phyloP scores from a whole-genome alignment of 2,329 filamentous ascomycete genomes.

The Hymenoscyphus linearis region DNA sequence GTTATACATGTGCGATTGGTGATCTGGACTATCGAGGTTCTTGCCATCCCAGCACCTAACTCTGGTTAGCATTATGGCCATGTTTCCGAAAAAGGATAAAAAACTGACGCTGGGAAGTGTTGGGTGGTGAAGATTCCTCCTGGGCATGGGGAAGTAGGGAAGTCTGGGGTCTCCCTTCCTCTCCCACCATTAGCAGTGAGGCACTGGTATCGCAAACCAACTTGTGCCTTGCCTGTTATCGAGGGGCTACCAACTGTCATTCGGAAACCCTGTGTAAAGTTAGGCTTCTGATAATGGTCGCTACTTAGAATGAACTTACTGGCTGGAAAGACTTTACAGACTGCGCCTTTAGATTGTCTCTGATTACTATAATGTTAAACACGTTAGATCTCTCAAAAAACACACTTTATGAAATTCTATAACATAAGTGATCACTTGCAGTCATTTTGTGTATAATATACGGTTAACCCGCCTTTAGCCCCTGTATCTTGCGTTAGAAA shows the following conservation, averaged over 20 bases:
- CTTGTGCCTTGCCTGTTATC: constrained; percentile 3
- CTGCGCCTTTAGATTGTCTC: constrained; percentile 13
- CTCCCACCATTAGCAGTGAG: constrained; percentile 8
- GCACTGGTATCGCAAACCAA: constrained; percentile 14
- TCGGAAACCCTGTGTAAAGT: constrained; percentile 17
- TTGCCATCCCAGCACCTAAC: constrained; percentile 22
- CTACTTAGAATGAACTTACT: constrained; percentile 9
- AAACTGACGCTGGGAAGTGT: constrained; percentile 26
- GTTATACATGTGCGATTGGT: constrained; percentile 24
- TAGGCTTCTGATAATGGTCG: background rate
- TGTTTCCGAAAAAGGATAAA: background rate
- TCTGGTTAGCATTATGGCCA: background rate
- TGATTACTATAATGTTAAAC: no score
- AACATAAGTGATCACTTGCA: no score
- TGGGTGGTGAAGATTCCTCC: constrained; percentile 32
- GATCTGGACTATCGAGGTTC: constrained; percentile 19
- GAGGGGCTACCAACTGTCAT: constrained; percentile 19
- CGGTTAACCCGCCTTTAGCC: constrained; percentile 16
- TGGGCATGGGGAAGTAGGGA: constrained; percentile 23
- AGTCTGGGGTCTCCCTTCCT: constrained; percentile 10
- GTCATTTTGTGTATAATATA: constrained; percentile 18
- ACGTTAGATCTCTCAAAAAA: no score
- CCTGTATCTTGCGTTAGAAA: background rate
- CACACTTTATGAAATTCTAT: no score
- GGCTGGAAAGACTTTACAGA: constrained; percentile 16